These are phyloP conservation scores for Colletotrichum navitas DNA, from an alignment of 2,329 filamentous ascomycete species.

Conservation along the genomic window DNA sequence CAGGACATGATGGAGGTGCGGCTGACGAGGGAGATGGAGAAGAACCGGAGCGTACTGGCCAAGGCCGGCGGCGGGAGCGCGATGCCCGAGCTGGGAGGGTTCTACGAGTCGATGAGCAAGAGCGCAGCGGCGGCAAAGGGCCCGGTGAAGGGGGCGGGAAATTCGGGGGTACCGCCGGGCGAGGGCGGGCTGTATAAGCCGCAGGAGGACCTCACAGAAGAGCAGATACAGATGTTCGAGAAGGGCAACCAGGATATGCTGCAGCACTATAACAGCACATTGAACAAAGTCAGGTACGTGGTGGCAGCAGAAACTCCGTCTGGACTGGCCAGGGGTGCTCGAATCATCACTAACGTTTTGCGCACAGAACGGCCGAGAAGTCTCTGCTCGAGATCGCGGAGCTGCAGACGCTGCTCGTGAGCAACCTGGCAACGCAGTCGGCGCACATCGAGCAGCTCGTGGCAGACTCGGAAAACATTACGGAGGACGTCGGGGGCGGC, in stretches of 20 bases:
- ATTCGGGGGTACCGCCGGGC: conserved; percentile 44
- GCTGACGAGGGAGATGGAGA: conserved; percentile 86
- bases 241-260: conserved; percentile 94
- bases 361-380: conserved; percentile 82
- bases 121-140: conserved; percentile 32
- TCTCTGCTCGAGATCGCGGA: conserved; percentile 94
- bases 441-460: conserved; percentile 92
- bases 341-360: conserved; percentile 24
- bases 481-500: conserved; percentile 87
- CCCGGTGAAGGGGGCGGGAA: conserved; percentile 41
- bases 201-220: conserved; percentile 74
- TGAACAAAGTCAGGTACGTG: conserved; percentile 91
- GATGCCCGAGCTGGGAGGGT: conserved; percentile 43
- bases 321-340: neutral
- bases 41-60: conserved; percentile 86
- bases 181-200: conserved; percentile 44
- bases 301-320: neutral
- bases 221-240: conserved; percentile 94
- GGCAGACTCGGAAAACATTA: conserved; percentile 82
- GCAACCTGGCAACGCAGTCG: conserved; percentile 86
- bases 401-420: conserved; percentile 88
- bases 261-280: conserved; percentile 91
- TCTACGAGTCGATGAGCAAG: conserved; percentile 45
- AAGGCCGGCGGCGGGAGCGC: conserved; percentile 65
- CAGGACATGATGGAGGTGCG: conserved; percentile 93